phyloP scores from a whole-genome alignment of 371 early-diverging fungal genomes.

The Blastocladiella emersonii region DNA sequence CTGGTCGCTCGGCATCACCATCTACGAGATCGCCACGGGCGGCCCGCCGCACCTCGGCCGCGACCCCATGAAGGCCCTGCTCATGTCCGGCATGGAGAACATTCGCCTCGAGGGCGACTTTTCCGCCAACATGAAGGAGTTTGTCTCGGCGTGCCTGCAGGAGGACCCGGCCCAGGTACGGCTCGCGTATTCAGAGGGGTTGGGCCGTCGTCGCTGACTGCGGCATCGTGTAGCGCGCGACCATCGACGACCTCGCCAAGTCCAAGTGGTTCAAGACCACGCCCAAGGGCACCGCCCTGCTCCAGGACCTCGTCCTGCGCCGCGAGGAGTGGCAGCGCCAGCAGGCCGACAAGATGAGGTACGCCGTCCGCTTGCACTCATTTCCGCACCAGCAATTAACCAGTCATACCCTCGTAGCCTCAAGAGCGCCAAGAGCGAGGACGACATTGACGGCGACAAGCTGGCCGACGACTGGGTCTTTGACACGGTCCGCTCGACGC shows the following conservation, averaged over 20 bases:
- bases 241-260: constrained; percentile 33
- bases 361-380: too few relatives aligned
- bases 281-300: constrained; percentile 8
- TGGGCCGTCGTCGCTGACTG: too few relatives aligned
- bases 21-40: constrained; percentile 81
- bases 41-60: constrained; percentile 86
- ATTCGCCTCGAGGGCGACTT: constrained; percentile 48
- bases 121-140: constrained; percentile 69
- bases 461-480: not conserved
- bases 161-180: constrained; percentile 64
- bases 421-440: not conserved
- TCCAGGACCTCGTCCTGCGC: constrained; percentile 11
- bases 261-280: constrained; percentile 25
- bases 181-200: not conserved
- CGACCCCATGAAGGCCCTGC: constrained; percentile 79
- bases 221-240: constrained; percentile 20
- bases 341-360: constrained; percentile 1
- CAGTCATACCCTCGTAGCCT: not conserved
- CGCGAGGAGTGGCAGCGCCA: constrained; percentile 10
- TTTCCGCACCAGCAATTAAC: not conserved
- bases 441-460: not conserved
- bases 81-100: constrained; percentile 47
- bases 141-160: constrained; percentile 71
- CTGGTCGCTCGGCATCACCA: constrained; percentile 84
- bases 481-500: constrained; percentile 2